Base-by-base conservation (phyloP, 495 filamentous ascomycete genomes). In the Pyrenula aspistea region DNA sequence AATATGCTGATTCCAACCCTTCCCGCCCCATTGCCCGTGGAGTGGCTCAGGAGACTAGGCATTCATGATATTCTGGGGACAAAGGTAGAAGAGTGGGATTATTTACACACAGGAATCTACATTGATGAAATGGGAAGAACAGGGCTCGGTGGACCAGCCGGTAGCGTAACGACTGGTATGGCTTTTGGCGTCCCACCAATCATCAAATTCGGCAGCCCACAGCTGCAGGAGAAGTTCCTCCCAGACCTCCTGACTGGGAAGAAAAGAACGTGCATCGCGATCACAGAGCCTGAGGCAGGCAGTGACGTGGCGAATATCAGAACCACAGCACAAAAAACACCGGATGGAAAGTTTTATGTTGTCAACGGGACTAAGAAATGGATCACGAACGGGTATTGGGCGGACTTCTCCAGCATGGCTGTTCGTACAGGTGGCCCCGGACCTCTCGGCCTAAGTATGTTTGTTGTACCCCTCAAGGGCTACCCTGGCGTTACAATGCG, bases 311-410 rank as follows among this genome's bases (percentile, higher is more conserved):
- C 84, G 1, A 83, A 82, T 59, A 85, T 89, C 61, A 68, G 71
- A 12, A 88, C 85, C 0, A 86, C 80, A 1, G 87, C 87, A 1
- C 69, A 66, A 3, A 86, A 83, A 68, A 79, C 73, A 2, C 64
- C 68, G 19, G 82, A 86, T 59, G 84, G 85, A 25, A 80, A 79
- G 60, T 68, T 81, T 61, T 91, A 86, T 58, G 75, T 89, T 25
- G 65, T 91, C 25, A 89, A 87, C 55, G 87, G 87, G 25, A 75
- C 75, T 0, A 91, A 91, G 76, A 91, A 91, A 73, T 91, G 87
- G 84, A 88, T 88, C 61, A 89, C 86, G 0, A 91, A 88, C 63
- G 86, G 85, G 10, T 83, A 88, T 59, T 89, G 84, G 85, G 75
- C 82, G 3, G 80, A 88, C 58, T 86, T 84, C 63, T 73, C 79